These are phyloP conservation scores for Hyphopichia homilentoma DNA, from an alignment of 805 yeast species.

Conservation along the genomic window DNA sequence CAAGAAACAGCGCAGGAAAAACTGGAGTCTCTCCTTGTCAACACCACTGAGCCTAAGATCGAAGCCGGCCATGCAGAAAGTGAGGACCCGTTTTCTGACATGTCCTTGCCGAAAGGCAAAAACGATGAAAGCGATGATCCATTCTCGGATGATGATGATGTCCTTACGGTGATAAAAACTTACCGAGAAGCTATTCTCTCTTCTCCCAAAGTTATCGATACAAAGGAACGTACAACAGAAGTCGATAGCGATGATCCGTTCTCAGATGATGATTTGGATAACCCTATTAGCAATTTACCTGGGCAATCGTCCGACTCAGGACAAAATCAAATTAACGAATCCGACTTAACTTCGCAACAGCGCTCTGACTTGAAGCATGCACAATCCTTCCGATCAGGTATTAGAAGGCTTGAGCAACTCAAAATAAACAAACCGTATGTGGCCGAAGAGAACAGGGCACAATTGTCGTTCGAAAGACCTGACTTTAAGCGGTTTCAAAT, in stretches of 20 bases:
- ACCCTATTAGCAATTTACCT: neutral
- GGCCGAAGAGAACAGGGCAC: conserved; percentile 18
- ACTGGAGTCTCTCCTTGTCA: no score
- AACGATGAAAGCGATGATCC: conserved; percentile 10
- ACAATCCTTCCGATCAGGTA: conserved; percentile 9
- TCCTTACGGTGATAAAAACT: conserved; percentile 9
- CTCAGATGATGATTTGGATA: conserved; percentile 16
- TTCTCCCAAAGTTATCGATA: neutral
- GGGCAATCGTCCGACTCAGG: no score
- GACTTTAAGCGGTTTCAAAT: conserved; percentile 51
- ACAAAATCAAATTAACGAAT: neutral
- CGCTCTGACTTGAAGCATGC: neutral
- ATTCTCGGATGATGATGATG: conserved; percentile 22
- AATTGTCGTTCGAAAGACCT: conserved; percentile 41
- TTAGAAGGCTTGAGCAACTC: conserved; percentile 8
- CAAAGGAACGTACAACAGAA: neutral
- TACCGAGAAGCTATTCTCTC: neutral
- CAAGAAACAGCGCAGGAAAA: no score
- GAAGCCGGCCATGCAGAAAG: conserved; percentile 1
- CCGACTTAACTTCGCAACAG: neutral
- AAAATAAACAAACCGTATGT: conserved; percentile 7
- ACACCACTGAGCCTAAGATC: no score
- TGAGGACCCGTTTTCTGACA: conserved; percentile 27
- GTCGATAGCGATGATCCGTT: conserved; percentile 12
- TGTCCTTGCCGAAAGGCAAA: no score